Evolutionary conservation across 768 basidiomycete species (phyloP), one percentile per base, ranked within the genome.

Genomic region (Tylopilus subfusipes): DNA sequence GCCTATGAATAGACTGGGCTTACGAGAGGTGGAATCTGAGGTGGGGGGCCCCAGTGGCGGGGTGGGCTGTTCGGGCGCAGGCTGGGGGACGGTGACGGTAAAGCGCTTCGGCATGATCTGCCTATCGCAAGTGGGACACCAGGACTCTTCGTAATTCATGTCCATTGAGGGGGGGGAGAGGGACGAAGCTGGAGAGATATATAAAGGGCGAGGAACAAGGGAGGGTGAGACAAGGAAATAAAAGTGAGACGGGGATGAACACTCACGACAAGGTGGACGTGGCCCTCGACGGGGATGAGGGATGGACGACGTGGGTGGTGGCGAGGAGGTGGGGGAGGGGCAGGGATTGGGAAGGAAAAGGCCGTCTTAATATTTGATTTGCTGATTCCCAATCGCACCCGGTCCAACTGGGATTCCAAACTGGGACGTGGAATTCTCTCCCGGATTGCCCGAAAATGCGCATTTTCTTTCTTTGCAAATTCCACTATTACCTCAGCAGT

Each of bases 51-150:
- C 48, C 66, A 48, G 53, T 67, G 48, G 38, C 12, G 59, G 39
- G 62, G 63, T 21, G 53, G 56, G 48, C 7, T 57, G 64, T 40
- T 61, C 56, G 40, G 54, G 47, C 19, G 57, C 52, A 22, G 49
- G 61, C 14, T 59, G 71, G 25, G 66, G 60, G 52, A 82, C 64
- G 30, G 80, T 69, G 53, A 88, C 78, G 13, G 76, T 76, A 59
- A 72, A 74, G 59, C 87, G 85, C 66, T 88, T 89, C n/a, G 90
- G 90, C n/a, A 81, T 73, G 60, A 93, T 90, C 58, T 86, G 85
- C 61, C 82, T 76, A 63, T 84, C 81, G 76, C 90, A 93, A 64
- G 81, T 82, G 47, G 87, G 86, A 79, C 90, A 92, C 86, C 86
- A 93, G 52, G 83, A 75, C 57, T 84, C 78, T 73, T 89, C 88